Base-by-base conservation (phyloP, 2,329 filamentous ascomycete species). In the Neofusicoccum laricinum region DNA sequence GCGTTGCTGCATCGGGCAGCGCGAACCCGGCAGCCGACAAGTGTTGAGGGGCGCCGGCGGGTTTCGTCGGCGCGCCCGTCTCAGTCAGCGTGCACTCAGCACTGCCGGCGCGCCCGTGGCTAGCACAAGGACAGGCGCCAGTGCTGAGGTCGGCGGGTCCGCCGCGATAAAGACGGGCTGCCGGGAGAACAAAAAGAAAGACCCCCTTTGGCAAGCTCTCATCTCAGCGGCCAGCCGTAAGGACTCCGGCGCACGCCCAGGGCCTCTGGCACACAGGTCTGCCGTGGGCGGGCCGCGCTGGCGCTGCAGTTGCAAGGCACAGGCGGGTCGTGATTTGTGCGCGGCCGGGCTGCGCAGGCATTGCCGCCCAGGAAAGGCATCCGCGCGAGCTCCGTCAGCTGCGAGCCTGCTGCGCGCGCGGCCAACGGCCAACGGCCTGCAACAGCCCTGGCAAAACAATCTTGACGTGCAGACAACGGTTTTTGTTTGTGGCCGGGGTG, bases 391-490 rank as follows among this genome's bases (percentile, higher is more conserved):
- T 30, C 25, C 25, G 25, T 17, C 32, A 38, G 50, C 50, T 30
- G 25, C 25, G 25, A 36, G 30, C n/a, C 50, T 5, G 32, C 34
- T 50, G 25, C 30, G 50, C 15, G 5, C 5, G 50, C 36, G 14
- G 34, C 21, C 51, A 41, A 57, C 34, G 51, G 38, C 17, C 17
- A 55, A 40, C 50, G 38, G 34, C 36, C 51, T 57, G 51, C 51
- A 57, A 2, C 11, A 30, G 51, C 51, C 51, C 51, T 57, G 12
- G 51, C 51, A 57, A 57, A 19, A 51, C 30, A 43, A 15, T 43
- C 51, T 32, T 57, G 51, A 57, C 55, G 40, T 59, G 55, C 55
- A 59, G 55, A 34, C 55, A 59, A 36, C 55, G 38, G 55, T 30
- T 46, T 40, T 45, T 45, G 55, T 59, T 38, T 46, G 40, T 45